A percentile compares a stretch with the other conserved stretches of the same genome.
These are phyloP conservation scores for Coffea humblotiana DNA, from an alignment of 305 asterid genomes.

Conservation along the genomic window DNA sequence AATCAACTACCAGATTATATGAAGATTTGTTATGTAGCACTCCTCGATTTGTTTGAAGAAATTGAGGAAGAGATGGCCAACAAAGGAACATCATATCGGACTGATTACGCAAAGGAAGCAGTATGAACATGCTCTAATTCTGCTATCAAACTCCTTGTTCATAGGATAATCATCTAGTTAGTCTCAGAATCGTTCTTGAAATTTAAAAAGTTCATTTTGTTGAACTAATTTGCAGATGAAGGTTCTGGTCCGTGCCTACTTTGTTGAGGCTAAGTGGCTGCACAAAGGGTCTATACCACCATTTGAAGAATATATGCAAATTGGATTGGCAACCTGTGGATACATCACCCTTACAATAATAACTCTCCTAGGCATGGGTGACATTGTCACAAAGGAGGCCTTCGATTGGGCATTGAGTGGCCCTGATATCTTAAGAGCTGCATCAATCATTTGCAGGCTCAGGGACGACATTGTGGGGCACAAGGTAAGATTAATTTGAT, in stretches of 20 bases:
- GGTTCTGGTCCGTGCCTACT: conserved; percentile 5
- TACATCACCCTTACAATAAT: conserved; percentile 1
- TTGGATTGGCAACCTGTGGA: conserved; percentile 10
- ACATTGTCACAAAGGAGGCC: neutral
- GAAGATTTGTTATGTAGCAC: conserved; percentile 11
- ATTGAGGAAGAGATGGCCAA: conserved; percentile 35
- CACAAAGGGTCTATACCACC: conserved; percentile 9
- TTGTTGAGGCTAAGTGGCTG: conserved; percentile 26
- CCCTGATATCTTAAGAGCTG: conserved; percentile 6
- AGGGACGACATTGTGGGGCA: conserved; percentile 18
- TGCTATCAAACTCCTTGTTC: neutral
- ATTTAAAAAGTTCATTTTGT: neutral
- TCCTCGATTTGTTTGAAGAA: conserved; percentile 22
- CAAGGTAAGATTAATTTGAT: conserved; percentile 13
- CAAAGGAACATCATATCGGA: conserved; percentile 8
- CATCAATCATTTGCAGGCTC: conserved; percentile 13
- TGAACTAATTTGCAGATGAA: conserved; percentile 16
- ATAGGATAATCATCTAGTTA: neutral
- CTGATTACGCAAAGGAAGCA: conserved; percentile 32
- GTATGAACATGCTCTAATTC: neutral
- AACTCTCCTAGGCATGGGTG: conserved; percentile 17
- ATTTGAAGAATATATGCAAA: conserved; percentile 26
- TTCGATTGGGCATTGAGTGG: conserved; percentile 16
- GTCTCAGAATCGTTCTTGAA: too few species aligned
- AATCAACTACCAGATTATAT: conserved; percentile 28